These are phyloP conservation scores for Leccinum solheimii DNA, from an alignment of 1,284 basidiomycete species.

Conservation along the genomic window DNA sequence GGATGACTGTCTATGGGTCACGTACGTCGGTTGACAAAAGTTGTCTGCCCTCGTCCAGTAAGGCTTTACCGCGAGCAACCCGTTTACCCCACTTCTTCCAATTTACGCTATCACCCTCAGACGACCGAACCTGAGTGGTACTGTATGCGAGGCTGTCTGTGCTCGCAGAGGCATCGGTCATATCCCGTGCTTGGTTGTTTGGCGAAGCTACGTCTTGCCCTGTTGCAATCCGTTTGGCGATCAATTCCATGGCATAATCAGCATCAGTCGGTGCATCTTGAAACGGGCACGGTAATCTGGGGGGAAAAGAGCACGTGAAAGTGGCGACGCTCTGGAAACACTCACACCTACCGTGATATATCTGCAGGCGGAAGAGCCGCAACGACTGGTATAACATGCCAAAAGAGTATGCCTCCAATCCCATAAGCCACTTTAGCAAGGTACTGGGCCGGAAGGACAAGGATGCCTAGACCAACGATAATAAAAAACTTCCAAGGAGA, in stretches of 20 bases:
- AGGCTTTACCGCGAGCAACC: conserved; percentile 46
- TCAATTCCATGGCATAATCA: conserved; percentile 68
- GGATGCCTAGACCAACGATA: conserved; percentile 39
- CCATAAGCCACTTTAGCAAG: conserved; percentile 50
- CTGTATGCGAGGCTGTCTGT: conserved; percentile 6
- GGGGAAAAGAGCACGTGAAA: conserved; percentile 7
- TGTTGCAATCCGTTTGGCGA: conserved; percentile 56
- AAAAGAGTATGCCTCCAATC: conserved; percentile 52
- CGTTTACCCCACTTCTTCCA: conserved; percentile 59
- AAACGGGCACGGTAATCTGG: conserved; percentile 50
- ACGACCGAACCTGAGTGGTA: conserved; percentile 7
- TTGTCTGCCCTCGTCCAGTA: conserved; percentile 44
- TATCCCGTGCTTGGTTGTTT: conserved; percentile 5
- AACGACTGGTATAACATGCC: conserved; percentile 64
- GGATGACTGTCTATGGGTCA: conserved; percentile 1
- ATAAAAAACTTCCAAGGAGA: conserved; percentile 32
- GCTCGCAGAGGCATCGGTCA: conserved; percentile 12
- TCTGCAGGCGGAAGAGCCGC: conserved; percentile 49
- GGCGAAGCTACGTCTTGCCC: conserved; percentile 44
- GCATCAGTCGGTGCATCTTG: conserved; percentile 60
- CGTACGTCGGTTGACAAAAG: conserved; percentile 41
- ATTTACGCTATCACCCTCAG: conserved; percentile 32
- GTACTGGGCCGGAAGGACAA: conserved; percentile 50
- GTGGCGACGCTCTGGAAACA: not conserved
- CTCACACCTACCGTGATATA: conserved; percentile 42